These are phyloP conservation scores for Fomitiporia mediterranea DNA, from an alignment of 1,284 basidiomycete genomes.

Conservation along the genomic window DNA sequence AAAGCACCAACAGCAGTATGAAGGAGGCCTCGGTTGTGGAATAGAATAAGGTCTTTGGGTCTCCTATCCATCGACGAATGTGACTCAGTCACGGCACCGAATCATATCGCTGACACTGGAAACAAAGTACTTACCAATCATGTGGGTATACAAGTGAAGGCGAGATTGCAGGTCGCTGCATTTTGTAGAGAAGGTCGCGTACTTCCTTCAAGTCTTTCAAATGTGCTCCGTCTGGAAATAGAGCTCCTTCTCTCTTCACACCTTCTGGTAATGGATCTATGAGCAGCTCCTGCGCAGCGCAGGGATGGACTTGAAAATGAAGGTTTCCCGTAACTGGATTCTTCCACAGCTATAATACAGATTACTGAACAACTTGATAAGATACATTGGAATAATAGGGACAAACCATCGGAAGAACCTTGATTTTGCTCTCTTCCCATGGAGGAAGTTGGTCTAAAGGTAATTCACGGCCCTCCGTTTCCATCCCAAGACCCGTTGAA, in stretches of 20 bases:
- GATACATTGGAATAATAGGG: slow-evolving; percentile 11
- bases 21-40: slow-evolving; percentile 64
- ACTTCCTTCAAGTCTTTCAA: slow-evolving; percentile 67
- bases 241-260: slow-evolving; percentile 44
- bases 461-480: slow-evolving; percentile 69
- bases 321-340: slow-evolving; percentile 72
- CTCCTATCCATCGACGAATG: slow-evolving; percentile 31
- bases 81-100: too few relatives aligned
- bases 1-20: slow-evolving; percentile 82
- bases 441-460: slow-evolving; percentile 59
- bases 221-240: slow-evolving; percentile 73
- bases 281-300: slow-evolving; percentile 50
- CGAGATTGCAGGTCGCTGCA: slow-evolving; percentile 79
- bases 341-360: slow-evolving; percentile 65
- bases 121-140: slow-evolving; percentile 43
- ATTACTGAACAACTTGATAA: neutral
- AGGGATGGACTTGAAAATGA: slow-evolving; percentile 77
- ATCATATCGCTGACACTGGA: neutral
- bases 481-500: slow-evolving; percentile 75
- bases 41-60: slow-evolving; percentile 60
- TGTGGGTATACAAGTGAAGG: slow-evolving; percentile 64
- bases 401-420: slow-evolving; percentile 65
- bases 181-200: slow-evolving; percentile 65
- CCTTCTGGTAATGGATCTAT: slow-evolving; percentile 59
- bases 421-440: slow-evolving; percentile 69